Evolutionary conservation across 371 early-diverging fungal genomes (phyloP), one percentile per base, ranked within the genome.

Genomic region (Mucor sp.): DNA sequence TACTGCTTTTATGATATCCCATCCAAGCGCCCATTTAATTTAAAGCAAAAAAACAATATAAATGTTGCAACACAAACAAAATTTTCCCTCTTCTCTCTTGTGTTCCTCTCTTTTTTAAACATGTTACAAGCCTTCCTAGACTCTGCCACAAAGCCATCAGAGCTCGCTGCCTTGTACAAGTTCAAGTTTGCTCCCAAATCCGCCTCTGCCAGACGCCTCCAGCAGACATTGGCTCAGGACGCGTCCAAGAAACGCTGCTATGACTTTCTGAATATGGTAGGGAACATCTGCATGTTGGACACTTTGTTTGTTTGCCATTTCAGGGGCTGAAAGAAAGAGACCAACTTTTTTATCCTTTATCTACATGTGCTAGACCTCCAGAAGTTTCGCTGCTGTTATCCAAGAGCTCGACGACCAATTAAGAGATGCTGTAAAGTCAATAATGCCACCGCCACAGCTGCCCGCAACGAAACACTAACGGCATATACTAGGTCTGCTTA

Each of bases 341-440:
- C 55, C 55, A 21, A 43, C 41, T n/a, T 58, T 48, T 41, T 47
- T 56, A 35, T 63, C 58, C 12, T 11, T 25, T 59, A 6, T 33
- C 3, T 33, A 33, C 8, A 33, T 19, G 6, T 4, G 11, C 19
- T 72, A 83, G 80, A 97, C 98, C 39, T 97, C 97, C 28, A 91
- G 99, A 58, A 97, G 97, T 63, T 99, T 99, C 78, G 92, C 97
- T 25, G 90, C 94, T 33, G 99, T 99, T 63, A 97, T 97, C 80
- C 93, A 93, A 75, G 94, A 93, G 67, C 86, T 98, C 53, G 90
- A 96, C 78, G 91, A 89, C 55, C 93, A 93, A 69, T 87, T 98
- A 30, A 88, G 93, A 70, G 93, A 94, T 68, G 90, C 87, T 48
- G 90, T 93, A 85, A 81, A 83, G 68, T 1, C 19, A 5, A 53